Conservation (phyloP, 2,329 filamentous ascomycete species). For the Neonectria hederae region DNA sequence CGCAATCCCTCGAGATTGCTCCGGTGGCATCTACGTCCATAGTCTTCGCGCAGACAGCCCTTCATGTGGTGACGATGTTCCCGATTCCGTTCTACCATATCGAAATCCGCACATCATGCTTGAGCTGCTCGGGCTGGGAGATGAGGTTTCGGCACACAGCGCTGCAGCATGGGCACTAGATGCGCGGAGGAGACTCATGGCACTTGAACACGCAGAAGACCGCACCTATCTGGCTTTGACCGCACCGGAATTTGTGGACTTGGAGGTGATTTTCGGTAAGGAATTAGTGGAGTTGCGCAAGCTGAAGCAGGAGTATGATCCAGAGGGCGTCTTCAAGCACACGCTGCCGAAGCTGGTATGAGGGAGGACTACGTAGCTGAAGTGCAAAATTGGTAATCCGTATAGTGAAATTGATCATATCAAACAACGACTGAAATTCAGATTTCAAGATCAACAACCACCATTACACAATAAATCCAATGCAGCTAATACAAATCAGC, state of each 20-base stretch:
- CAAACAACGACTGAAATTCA: not conserved
- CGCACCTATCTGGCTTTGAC: conserved; percentile 14
- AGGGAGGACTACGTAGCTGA: not conserved
- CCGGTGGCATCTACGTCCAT: conserved; percentile 15
- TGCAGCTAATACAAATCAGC: no score
- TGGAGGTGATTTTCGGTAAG: conserved; percentile 6
- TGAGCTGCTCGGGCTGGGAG: conserved; percentile 10
- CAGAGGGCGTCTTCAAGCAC: conserved; percentile 15
- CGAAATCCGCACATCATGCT: conserved; percentile 19
- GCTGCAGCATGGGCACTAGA: conserved; percentile 12
- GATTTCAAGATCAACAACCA: no score
- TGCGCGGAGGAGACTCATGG: conserved; percentile 13
- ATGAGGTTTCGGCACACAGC: conserved; percentile 1
- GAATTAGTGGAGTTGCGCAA: conserved; percentile 2
- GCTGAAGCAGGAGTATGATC: conserved; percentile 20
- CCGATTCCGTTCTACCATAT: conserved; percentile 18
- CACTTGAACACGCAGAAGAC: not conserved
- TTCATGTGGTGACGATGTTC: conserved; percentile 4
- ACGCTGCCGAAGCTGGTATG: conserved; percentile 11
- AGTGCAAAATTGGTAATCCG: no score
- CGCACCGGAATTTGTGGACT: conserved; percentile 17
- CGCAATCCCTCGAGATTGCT: not conserved
- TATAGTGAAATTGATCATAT: not conserved
- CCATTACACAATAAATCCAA: no score
- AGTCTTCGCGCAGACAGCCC: conserved; percentile 13